Evolutionary conservation across 1,139 yeast species (phyloP).

Genomic region (Yamadazyma atlantica): DNA sequence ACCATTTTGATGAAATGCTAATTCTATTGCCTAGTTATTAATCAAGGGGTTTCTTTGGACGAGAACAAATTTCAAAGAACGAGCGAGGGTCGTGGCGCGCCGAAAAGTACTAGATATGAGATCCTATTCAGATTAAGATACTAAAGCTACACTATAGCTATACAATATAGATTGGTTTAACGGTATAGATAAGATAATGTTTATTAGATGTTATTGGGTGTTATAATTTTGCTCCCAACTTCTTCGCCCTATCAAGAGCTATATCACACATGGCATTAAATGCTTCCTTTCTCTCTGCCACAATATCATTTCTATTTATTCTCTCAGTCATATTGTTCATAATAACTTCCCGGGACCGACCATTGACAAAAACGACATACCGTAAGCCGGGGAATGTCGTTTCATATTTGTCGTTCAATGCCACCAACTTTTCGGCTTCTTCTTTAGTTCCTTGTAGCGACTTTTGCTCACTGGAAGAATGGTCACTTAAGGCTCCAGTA

Average conservation of each 20-base stretch:
- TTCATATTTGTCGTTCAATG: constrained; percentile 66
- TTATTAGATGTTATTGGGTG: too few relatives aligned
- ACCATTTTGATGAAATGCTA: constrained; percentile 1
- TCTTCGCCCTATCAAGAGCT: constrained; percentile 72
- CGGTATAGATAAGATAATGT: too few relatives aligned
- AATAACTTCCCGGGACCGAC: constrained; percentile 64
- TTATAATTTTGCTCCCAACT: constrained; percentile 35
- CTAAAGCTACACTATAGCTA: too few relatives aligned
- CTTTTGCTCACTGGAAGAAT: constrained; percentile 71
- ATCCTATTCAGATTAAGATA: too few relatives aligned
- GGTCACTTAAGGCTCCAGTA: constrained; percentile 47
- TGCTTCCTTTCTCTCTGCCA: constrained; percentile 61
- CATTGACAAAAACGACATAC: constrained; percentile 90
- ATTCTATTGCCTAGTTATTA: background rate
- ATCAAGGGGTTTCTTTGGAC: constrained; percentile 3
- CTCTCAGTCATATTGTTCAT: constrained; percentile 66
- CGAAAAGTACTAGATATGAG: too few relatives aligned
- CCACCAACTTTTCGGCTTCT: constrained; percentile 46
- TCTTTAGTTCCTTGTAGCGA: constrained; percentile 51
- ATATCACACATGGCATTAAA: constrained; percentile 88
- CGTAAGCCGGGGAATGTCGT: constrained; percentile 73
- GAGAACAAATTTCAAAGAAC: too few relatives aligned
- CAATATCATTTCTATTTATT: constrained; percentile 53
- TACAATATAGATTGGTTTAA: too few relatives aligned
- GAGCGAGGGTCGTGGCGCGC: too few relatives aligned